phyloP scores from a whole-genome alignment of 228 moss, liverwort and hornwort species.

The Sphagnum magellanicum region DNA sequence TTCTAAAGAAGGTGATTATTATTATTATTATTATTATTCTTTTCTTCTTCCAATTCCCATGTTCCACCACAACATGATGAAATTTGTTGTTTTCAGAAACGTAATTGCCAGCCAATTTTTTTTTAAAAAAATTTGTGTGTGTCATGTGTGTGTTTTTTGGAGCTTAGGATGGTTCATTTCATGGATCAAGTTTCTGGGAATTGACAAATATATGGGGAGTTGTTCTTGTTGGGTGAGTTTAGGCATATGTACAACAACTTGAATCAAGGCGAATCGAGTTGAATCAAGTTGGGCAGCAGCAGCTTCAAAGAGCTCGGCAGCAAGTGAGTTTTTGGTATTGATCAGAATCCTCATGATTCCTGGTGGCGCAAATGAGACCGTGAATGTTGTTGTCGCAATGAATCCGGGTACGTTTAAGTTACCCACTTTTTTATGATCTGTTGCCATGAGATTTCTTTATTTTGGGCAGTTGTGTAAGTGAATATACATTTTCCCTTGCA shows the following conservation, averaged over 20 bases:
- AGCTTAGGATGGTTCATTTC: too few relatives aligned
- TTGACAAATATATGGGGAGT: background rate
- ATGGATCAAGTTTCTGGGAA: background rate
- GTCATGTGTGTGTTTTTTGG: too few relatives aligned
- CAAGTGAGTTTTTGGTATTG: constrained; percentile 22
- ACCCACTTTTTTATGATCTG: too few relatives aligned
- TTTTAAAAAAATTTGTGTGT: too few relatives aligned
- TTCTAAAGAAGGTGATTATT: constrained; percentile 39
- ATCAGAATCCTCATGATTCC: constrained; percentile 27
- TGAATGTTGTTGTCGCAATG: constrained; percentile 40
- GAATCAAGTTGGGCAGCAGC: constrained; percentile 43
- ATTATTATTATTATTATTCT: too few relatives aligned
- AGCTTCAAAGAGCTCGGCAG: constrained; percentile 51
- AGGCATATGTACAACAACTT: constrained; percentile 57
- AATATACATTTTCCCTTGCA: too few relatives aligned
- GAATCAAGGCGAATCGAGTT: constrained; percentile 58
- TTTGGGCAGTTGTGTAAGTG: too few relatives aligned
- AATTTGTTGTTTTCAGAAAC: too few relatives aligned
- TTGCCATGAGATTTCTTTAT: too few relatives aligned
- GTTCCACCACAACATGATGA: too few relatives aligned
- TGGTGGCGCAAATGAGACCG: constrained; percentile 44
- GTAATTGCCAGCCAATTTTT: too few relatives aligned
- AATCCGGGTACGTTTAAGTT: constrained; percentile 40
- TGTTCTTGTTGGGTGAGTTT: background rate
- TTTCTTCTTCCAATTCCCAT: too few relatives aligned